phyloP scores from a whole-genome alignment of 305 asterid genomes.

The Lippia alba region DNA sequence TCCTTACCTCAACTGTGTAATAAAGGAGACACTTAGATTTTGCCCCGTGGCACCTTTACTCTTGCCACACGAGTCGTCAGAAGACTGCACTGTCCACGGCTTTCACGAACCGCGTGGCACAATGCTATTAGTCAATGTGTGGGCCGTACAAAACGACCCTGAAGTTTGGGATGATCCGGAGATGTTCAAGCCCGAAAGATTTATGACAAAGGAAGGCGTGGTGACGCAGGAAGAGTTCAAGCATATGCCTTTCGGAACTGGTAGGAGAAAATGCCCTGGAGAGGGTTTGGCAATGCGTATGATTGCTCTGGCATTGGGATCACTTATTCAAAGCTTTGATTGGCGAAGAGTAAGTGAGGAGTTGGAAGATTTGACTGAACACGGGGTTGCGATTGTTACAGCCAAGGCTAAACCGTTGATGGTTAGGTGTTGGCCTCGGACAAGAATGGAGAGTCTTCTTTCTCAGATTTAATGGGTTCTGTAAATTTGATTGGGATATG shows the following conservation, averaged over 20 bases:
- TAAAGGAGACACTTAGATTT: constrained; percentile 40
- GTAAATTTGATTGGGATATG: too few relatives aligned
- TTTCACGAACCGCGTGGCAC: constrained; percentile 41
- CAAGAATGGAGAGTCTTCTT: constrained; percentile 23
- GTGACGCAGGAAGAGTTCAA: constrained; percentile 25
- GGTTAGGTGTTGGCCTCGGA: constrained; percentile 35
- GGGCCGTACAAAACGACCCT: constrained; percentile 41
- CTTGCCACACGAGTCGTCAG: constrained; percentile 41
- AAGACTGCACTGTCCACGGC: constrained; percentile 32
- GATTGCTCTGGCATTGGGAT: constrained; percentile 29
- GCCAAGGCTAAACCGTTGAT: constrained; percentile 32
- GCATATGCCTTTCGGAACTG: too few relatives aligned
- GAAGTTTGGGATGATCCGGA: constrained; percentile 33
- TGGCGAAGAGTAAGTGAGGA: constrained; percentile 36
- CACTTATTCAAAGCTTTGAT: constrained; percentile 42
- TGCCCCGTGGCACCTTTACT: constrained; percentile 40
- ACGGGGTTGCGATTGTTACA: constrained; percentile 26
- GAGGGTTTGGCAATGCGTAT: constrained; percentile 41
- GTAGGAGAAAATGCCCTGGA: constrained; percentile 43
- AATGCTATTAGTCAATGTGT: constrained; percentile 33
- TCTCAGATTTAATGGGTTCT: constrained; percentile 27
- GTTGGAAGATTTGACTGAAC: constrained; percentile 28
- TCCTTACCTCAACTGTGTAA: constrained; percentile 38
- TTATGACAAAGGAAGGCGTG: constrained; percentile 22
- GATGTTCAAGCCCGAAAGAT: constrained; percentile 42